phyloP scores from a whole-genome alignment of 441 rosid species.

The Populus hybrid region DNA sequence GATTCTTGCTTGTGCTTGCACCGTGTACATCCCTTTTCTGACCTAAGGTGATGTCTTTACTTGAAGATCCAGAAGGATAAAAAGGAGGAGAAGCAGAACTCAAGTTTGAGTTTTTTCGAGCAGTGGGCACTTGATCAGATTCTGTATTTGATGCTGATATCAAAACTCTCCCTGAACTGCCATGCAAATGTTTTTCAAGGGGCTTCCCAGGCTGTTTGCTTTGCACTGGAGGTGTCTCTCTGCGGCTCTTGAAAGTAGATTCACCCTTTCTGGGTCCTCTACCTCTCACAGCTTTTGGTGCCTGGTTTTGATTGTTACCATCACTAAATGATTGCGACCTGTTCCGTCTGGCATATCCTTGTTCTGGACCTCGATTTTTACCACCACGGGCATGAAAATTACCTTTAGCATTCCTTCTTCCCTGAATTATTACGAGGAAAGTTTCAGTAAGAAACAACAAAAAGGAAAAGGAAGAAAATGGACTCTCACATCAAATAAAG shows the following conservation, averaged over 20 bases:
- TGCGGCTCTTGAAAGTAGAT: slow-evolving; percentile 44
- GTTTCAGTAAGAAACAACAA: slow-evolving; percentile 6
- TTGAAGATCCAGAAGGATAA: slow-evolving; percentile 87
- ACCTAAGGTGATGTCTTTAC: slow-evolving; percentile 41
- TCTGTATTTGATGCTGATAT: slow-evolving; percentile 39
- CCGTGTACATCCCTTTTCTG: slow-evolving; percentile 58
- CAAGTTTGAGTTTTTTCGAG: slow-evolving; percentile 66
- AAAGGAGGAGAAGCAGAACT: slow-evolving; percentile 98
- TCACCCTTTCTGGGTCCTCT: slow-evolving; percentile 83
- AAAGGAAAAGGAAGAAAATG: slow-evolving; percentile 4
- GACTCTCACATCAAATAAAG: background rate
- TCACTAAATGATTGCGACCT: slow-evolving; percentile 44
- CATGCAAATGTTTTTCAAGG: slow-evolving; percentile 37
- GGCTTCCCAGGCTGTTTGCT: slow-evolving; percentile 55
- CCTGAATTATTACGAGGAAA: slow-evolving; percentile 35
- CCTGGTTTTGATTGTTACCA: slow-evolving; percentile 48
- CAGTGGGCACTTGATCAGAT: slow-evolving; percentile 37
- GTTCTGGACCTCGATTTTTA: slow-evolving; percentile 51
- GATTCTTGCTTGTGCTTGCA: slow-evolving; percentile 43
- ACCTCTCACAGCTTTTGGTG: slow-evolving; percentile 65
- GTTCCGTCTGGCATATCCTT: slow-evolving; percentile 48
- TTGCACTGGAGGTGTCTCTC: slow-evolving; percentile 47
- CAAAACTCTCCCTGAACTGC: slow-evolving; percentile 42
- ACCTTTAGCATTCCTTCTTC: slow-evolving; percentile 65
- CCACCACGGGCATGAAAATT: slow-evolving; percentile 57